A percentile compares a stretch with the other conserved stretches of the same genome.
Conservation (phyloP, 768 basidiomycete genomes). For the Dentipellis sp. region DNA sequence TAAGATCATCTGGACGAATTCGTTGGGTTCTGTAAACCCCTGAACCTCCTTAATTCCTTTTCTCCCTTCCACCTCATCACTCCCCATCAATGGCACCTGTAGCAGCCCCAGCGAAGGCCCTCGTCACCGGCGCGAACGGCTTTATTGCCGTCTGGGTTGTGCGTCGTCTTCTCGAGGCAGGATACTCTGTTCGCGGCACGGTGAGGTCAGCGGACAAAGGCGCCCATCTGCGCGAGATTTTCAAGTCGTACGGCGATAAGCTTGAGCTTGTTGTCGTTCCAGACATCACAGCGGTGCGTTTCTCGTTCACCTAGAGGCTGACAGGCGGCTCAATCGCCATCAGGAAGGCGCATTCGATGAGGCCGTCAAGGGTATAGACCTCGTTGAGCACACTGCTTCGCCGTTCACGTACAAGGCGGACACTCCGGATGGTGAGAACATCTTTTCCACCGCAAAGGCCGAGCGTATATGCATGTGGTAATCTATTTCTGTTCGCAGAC, state of each 20-base stretch:
- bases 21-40: too few species aligned
- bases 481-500: constrained; percentile 24
- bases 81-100: background rate
- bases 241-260: constrained; percentile 25
- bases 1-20: too few species aligned
- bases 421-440: constrained; percentile 11
- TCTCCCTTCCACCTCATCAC: too few species aligned
- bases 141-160: constrained; percentile 23
- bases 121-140: constrained; percentile 9
- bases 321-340: too few species aligned
- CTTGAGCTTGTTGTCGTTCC: constrained; percentile 36
- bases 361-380: constrained; percentile 33
- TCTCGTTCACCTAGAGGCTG: too few species aligned
- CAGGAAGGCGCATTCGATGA: constrained; percentile 30
- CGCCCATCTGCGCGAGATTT: constrained; percentile 28
- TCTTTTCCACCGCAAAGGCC: background rate
- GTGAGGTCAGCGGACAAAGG: constrained; percentile 36
- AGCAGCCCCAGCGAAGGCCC: background rate
- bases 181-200: constrained; percentile 33
- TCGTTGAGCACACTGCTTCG: constrained; percentile 25
- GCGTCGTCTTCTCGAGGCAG: constrained; percentile 25
- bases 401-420: constrained; percentile 20
- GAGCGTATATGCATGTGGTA: background rate
- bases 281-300: constrained; percentile 33
- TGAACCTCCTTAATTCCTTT: too few species aligned